phyloP scores from a whole-genome alignment of 2,329 filamentous ascomycete species.

The Balansia obtecta region DNA sequence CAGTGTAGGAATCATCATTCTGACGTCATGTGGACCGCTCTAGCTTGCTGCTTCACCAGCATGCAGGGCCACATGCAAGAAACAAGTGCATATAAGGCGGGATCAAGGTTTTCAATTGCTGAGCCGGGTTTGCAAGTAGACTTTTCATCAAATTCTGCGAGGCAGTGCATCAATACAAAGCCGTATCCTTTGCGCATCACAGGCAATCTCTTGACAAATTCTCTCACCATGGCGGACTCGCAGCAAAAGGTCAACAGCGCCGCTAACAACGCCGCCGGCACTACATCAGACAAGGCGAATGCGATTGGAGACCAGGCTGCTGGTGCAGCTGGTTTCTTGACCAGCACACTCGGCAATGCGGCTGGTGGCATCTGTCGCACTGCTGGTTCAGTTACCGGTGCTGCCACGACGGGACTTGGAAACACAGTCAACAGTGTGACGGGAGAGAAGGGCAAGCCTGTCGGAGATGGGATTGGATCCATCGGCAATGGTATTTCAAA shows the following conservation, averaged over 20 bases:
- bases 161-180: neutral
- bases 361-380: slow-evolving; percentile 28
- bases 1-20: neutral
- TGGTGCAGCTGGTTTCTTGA: slow-evolving; percentile 26
- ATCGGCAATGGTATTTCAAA: slow-evolving; percentile 40
- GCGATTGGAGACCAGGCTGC: slow-evolving; percentile 17
- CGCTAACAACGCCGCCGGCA: slow-evolving; percentile 3
- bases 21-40: slow-evolving; percentile 7
- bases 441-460: slow-evolving; percentile 38
- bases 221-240: slow-evolving; percentile 5
- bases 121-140: too few species aligned
- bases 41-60: neutral
- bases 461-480: slow-evolving; percentile 42
- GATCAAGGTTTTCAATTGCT: neutral
- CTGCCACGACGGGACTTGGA: slow-evolving; percentile 43
- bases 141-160: too few species aligned
- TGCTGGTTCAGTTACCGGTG: slow-evolving; percentile 31
- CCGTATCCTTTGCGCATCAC: neutral
- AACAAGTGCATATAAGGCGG: neutral
- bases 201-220: neutral
- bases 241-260: slow-evolving; percentile 3
- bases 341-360: slow-evolving; percentile 27
- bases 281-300: slow-evolving; percentile 12
- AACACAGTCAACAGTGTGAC: slow-evolving; percentile 41
- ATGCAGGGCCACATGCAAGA: neutral